These are phyloP conservation scores for Backusella liffmaniae DNA, from an alignment of 192 early-diverging fungal species.

Conservation along the genomic window DNA sequence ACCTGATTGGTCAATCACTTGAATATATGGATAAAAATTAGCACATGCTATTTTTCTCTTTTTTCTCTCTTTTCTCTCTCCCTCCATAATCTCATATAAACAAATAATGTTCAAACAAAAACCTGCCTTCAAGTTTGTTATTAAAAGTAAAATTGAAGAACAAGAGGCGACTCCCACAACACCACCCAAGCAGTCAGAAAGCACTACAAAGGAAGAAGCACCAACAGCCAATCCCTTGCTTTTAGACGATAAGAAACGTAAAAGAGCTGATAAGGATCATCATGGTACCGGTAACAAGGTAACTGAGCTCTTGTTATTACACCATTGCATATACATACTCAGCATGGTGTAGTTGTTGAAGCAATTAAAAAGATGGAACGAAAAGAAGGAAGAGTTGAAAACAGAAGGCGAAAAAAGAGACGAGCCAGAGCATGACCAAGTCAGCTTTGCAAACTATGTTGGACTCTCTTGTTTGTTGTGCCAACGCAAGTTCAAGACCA, in stretches of 20 bases:
- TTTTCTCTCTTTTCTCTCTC: neutral
- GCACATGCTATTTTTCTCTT: neutral
- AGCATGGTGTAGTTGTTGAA: slow-evolving; percentile 10
- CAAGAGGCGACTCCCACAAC: neutral
- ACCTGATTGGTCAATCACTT: neutral
- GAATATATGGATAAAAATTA: neutral
- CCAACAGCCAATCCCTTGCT: neutral
- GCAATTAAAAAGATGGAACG: slow-evolving; percentile 26
- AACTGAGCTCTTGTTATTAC: neutral
- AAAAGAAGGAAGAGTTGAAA: slow-evolving; percentile 21
- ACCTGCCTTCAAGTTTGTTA: slow-evolving; percentile 20
- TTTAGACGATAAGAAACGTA: slow-evolving; percentile 18
- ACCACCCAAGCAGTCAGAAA: neutral
- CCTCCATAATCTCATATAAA: neutral
- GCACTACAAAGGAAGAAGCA: neutral
- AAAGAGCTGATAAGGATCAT: slow-evolving; percentile 14
- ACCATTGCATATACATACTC: neutral
- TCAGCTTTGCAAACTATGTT: neutral
- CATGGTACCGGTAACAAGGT: neutral
- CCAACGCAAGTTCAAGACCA: slow-evolving; percentile 54
- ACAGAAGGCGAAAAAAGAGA: neutral
- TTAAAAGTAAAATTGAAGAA: neutral
- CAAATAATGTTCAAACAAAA: slow-evolving; percentile 11
- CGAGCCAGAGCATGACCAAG: neutral
- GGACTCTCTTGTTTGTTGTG: slow-evolving; percentile 52